Percentiles rank a stretch among this genome's conserved stretches.
phyloP scores from a whole-genome alignment of 1,284 basidiomycete species.

The Lignosus rhinocerotis region DNA sequence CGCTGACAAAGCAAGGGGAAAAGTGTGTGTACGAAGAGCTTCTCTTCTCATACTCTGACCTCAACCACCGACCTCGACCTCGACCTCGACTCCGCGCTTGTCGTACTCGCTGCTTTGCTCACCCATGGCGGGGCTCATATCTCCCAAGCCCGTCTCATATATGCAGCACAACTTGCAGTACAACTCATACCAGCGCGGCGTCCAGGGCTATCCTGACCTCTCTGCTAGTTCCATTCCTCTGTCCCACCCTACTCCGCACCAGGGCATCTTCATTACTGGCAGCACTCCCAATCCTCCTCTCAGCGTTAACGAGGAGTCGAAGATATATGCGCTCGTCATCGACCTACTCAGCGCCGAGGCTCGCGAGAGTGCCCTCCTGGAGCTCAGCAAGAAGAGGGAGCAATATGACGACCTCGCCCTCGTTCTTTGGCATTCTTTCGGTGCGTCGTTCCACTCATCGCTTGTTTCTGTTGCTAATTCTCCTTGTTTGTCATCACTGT shows the following conservation, averaged over 20 bases:
- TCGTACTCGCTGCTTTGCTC: slow-evolving; percentile 10
- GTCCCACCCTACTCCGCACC: slow-evolving; percentile 53
- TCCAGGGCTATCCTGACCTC: slow-evolving; percentile 29
- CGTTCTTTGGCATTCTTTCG: slow-evolving; percentile 99
- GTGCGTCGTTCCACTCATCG: slow-evolving; percentile 50
- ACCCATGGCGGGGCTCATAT: slow-evolving; percentile 58
- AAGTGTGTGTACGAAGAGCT: neutral
- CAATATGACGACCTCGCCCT: slow-evolving; percentile 98
- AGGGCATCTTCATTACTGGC: slow-evolving; percentile 42
- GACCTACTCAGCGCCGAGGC: slow-evolving; percentile 79
- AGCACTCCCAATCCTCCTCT: slow-evolving; percentile 28
- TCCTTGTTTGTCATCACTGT: neutral
- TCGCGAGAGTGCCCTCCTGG: slow-evolving; percentile 87
- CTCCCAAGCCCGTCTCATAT: slow-evolving; percentile 66
- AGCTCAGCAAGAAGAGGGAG: slow-evolving; percentile 98
- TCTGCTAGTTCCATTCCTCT: slow-evolving; percentile 41
- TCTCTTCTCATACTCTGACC: neutral
- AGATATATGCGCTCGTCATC: slow-evolving; percentile 82
- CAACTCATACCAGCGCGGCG: slow-evolving; percentile 45
- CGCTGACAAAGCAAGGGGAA: neutral
- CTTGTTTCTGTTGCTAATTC: neutral
- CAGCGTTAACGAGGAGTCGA: slow-evolving; percentile 67
- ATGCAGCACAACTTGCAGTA: slow-evolving; percentile 54
- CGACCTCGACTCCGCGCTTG: slow-evolving; percentile 9
- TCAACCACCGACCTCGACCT: neutral